Percentiles rank a stretch among this genome's conserved stretches.
Evolutionary conservation across 148 eudicot species (phyloP).

Genomic region (Rhododendron williamsianum): DNA sequence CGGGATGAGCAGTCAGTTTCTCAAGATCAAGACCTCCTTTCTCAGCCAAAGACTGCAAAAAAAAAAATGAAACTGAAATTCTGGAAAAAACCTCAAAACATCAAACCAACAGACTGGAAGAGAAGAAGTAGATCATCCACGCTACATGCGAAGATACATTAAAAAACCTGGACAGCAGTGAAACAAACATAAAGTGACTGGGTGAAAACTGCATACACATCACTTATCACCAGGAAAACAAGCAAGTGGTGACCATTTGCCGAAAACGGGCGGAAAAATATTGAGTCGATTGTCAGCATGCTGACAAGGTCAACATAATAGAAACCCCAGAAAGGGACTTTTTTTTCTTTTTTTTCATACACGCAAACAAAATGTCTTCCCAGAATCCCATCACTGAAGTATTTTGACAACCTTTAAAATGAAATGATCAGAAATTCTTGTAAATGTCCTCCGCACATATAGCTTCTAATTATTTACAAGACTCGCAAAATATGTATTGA

Average conservation of each 20-base stretch:
- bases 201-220: not conserved
- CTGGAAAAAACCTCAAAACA: not conserved
- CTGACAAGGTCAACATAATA: too few species aligned
- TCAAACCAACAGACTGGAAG: not conserved
- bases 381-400: not conserved
- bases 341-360: too few species aligned
- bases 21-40: conserved; percentile 84
- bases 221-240: not conserved
- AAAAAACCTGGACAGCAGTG: not conserved
- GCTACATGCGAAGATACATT: not conserved
- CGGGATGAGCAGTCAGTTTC: conserved; percentile 64
- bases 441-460: not conserved
- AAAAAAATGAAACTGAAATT: not conserved
- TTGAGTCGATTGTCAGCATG: not conserved
- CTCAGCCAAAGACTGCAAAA: conserved; percentile 82
- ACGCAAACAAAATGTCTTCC: not conserved
- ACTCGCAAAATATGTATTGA: not conserved
- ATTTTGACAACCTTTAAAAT: not conserved
- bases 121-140: not conserved
- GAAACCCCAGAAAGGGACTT: not conserved
- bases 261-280: not conserved
- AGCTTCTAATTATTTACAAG: not conserved
- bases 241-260: not conserved
- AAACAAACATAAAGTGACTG: not conserved
- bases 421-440: not conserved